A percentile compares a stretch with the other conserved stretches of the same genome.
Conservation (phyloP, 2,329 filamentous ascomycete genomes). For the Neonectria neomacrospora region DNA sequence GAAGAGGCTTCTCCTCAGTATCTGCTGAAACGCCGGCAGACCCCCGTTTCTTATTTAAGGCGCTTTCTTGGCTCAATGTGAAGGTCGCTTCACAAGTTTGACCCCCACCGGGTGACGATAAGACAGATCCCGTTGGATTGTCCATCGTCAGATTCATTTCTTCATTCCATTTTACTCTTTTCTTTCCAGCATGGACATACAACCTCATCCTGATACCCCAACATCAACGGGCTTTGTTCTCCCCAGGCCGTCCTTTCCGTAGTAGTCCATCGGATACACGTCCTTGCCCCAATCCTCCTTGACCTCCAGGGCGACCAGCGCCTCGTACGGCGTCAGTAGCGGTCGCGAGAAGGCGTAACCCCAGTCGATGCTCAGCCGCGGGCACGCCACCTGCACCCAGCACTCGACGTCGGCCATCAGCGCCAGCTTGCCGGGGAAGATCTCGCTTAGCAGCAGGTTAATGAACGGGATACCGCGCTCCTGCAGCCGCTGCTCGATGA, state of each 20-base stretch:
- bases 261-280: conserved; percentile 98
- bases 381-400: conserved; percentile 98
- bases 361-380: conserved; percentile 98
- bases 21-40: neutral
- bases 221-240: conserved; percentile 70
- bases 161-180: neutral
- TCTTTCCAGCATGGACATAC: neutral
- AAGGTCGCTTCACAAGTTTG: neutral
- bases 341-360: conserved; percentile 94
- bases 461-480: conserved; percentile 81
- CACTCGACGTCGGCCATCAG: conserved; percentile 95
- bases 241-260: conserved; percentile 89
- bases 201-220: conserved; percentile 34
- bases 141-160: conserved; percentile 10
- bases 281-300: conserved; percentile 79
- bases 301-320: conserved; percentile 86
- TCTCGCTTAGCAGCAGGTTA: conserved; percentile 90
- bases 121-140: neutral
- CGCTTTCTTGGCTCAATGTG: neutral
- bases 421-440: conserved; percentile 94
- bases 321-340: conserved; percentile 93
- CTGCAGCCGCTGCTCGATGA: conserved; percentile 83
- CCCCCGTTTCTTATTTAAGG: neutral
- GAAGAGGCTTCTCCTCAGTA: neutral
- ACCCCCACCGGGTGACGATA: neutral